Base-by-base conservation (phyloP, 2,329 filamentous ascomycete species). In the Atkinsonella hypoxylon region DNA sequence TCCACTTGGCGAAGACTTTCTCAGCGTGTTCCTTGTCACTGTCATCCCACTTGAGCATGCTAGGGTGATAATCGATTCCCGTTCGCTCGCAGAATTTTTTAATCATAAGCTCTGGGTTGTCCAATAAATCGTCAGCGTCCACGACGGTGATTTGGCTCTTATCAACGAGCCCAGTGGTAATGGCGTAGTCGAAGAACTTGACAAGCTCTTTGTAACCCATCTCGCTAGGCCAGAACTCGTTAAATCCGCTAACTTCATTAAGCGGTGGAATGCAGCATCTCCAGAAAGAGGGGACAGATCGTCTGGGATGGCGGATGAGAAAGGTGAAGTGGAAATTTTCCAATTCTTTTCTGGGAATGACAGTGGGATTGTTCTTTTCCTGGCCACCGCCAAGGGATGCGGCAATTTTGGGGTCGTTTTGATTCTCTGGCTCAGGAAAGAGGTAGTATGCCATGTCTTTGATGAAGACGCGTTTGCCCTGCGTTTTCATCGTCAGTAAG, bases 381-480 rank as follows among this genome's bases (percentile, higher is more conserved):
- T 67, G 54, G 49, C 61, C 80, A 57, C 79, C 79, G 53, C 85
- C 78, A 47, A 96, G 75, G n/a, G 89, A 95, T 2, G 87, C 86
- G 10, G 88, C 89, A 53, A 93, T 81, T 46, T 73, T 74, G 47
- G 87, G 79, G 13, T 78, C 74, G 60, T 85, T 78, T 22, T 52
- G 47, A n/a, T n/a, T 38, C 45, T 77, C 75, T 55, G 85, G 73
- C 3, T 88, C 87, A 5, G 89, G 86, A 56, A 95, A 75, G 57
- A 96, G 76, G 67, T 97, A 97, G 69, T 96, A 85, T 51, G 87
- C 84, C 72, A 97, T 98, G 67, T 97, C 93, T 69, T 98, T 98
- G 78, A 98, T 93, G 72, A 97, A 96, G 60, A 95, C 73, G 59
- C 91, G 87, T 73, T 95, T 95, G 61, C 83, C 86, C 87, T 94